phyloP scores from a whole-genome alignment of 805 yeast species.

The Peterozyma xylosa region DNA sequence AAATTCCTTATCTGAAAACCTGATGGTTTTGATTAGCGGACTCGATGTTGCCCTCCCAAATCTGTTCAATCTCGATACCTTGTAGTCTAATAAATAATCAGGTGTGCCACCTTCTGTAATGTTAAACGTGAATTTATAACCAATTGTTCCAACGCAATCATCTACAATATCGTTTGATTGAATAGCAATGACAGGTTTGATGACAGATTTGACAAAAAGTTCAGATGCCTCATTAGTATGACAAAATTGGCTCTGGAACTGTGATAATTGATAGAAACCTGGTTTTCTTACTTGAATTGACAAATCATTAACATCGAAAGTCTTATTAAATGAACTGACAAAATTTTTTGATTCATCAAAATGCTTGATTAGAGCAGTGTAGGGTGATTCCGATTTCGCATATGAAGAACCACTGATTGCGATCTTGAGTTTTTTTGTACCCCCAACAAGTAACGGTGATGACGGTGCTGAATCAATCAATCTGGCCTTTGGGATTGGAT shows the following conservation, averaged over 20 bases:
- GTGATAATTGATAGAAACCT: constrained; percentile 56
- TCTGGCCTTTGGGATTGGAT: constrained; percentile 46
- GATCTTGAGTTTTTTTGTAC: constrained; percentile 23
- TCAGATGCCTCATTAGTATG: constrained; percentile 55
- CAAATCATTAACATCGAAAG: constrained; percentile 22
- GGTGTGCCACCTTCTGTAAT: constrained; percentile 67
- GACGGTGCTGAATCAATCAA: constrained; percentile 28
- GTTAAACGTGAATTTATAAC: constrained; percentile 61
- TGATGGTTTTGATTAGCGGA: constrained; percentile 19
- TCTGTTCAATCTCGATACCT: constrained; percentile 45
- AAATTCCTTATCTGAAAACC: constrained; percentile 20
- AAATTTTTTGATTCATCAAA: constrained; percentile 14
- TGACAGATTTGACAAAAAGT: constrained; percentile 36
- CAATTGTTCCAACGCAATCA: constrained; percentile 88
- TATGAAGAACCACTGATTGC: constrained; percentile 15
- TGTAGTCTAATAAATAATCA: constrained; percentile 66
- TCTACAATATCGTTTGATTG: constrained; percentile 62
- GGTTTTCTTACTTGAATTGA: constrained; percentile 40
- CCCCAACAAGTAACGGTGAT: constrained; percentile 21
- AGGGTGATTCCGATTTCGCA: constrained; percentile 38
- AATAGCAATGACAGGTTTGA: constrained; percentile 32
- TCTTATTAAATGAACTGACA: constrained; percentile 12
- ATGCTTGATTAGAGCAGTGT: constrained; percentile 27
- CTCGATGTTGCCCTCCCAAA: constrained; percentile 15
- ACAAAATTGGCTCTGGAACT: constrained; percentile 57